Base-by-base conservation (phyloP, 2,329 filamentous ascomycete species). In the Parastagonospora nodorum region DNA sequence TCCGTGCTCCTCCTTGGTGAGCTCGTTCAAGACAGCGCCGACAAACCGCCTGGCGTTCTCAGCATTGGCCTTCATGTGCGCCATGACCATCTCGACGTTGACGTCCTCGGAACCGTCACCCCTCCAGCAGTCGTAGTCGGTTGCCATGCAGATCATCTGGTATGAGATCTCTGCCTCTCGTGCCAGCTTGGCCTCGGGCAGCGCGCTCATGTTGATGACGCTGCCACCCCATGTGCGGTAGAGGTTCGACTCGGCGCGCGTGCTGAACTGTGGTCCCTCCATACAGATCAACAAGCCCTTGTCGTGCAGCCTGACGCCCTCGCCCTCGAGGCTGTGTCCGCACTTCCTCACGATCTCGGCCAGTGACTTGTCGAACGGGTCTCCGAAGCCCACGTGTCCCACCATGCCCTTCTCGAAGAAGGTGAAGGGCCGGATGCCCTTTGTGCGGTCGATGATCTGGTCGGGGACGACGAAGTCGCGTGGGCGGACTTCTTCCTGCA, bases 71-170 rank as follows among this genome's bases (percentile, higher is more conserved):
- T 89, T 88, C 94, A 99, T 99, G 76, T 96, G 90, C 54, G 86
- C 88, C 86, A 96, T 90, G 48, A 99, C 94, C 89, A 97, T 96
- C 75, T 92, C 90, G 16, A 99, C 94, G 55, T 92, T 92, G 56
- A 99, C 94, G 54, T 84, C 80, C 59, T 87, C 89, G 37, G 83
- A 84, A 50, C 86, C 88, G 42, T 83, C 84, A 15, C 84, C 86
- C 71, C 92, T 89, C 94, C 94, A 99, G 85, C 93, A 97, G 80
- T 99, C 94, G 75, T 99, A 99, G 80, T 99, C 94, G 27, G 94
- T 99, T 30, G 91, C 90, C 94, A 99, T 99, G 82, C 93, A 96
- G 69, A 99, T 96, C 84, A 97, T 95, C 79, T 96, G 92, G 77
- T 97, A 97, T 31, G 88, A 89, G 64, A 99, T 89, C 80, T 99